Percentiles rank a stretch among this genome's conserved stretches.
phyloP scores from a whole-genome alignment of 2,329 filamentous ascomycete species.

The Lecanicillium sp. region DNA sequence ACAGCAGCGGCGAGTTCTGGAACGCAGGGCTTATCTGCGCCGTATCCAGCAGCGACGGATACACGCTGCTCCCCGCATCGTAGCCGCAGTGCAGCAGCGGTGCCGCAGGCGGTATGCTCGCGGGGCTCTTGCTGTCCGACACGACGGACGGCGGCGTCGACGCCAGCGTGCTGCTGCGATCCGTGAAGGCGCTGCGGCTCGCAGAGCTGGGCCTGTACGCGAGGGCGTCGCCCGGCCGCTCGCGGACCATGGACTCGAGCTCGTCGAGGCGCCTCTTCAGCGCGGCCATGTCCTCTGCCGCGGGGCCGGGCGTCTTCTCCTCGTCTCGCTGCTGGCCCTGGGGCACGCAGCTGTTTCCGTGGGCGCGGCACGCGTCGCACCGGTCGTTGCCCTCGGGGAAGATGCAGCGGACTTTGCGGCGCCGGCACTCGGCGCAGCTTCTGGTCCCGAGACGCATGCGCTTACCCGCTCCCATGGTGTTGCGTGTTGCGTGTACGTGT shows the following conservation, averaged over 20 bases:
- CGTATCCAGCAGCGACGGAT: background rate
- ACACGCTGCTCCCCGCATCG: too few species aligned
- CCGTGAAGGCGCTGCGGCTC: slow-evolving; percentile 1
- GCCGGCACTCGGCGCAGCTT: slow-evolving; percentile 37
- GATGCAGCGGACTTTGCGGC: slow-evolving; percentile 44
- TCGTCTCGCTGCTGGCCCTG: slow-evolving; percentile 28
- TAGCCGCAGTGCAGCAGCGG: too few species aligned
- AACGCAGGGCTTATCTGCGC: slow-evolving; percentile 1
- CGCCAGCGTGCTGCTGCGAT: slow-evolving; percentile 5
- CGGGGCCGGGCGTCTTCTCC: slow-evolving; percentile 1
- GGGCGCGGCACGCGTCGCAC: slow-evolving; percentile 39
- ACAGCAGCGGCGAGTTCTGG: slow-evolving; percentile 5
- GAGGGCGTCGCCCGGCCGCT: background rate
- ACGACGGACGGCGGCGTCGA: background rate
- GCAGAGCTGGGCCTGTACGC: background rate
- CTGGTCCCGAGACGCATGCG: slow-evolving; percentile 28
- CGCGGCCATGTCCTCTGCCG: slow-evolving; percentile 7
- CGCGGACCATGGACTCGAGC: slow-evolving; percentile 21
- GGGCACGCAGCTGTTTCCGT: slow-evolving; percentile 37
- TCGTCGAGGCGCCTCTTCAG: slow-evolving; percentile 19
- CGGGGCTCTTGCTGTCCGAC: background rate
- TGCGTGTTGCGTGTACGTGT: background rate
- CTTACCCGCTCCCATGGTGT: slow-evolving; percentile 16
- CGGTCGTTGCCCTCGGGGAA: slow-evolving; percentile 30
- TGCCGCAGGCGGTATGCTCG: too few species aligned